A percentile compares a stretch with the other conserved stretches of the same genome.
Conservation (phyloP, 1,139 yeast species). For the Groenewaldozyma sp. region DNA sequence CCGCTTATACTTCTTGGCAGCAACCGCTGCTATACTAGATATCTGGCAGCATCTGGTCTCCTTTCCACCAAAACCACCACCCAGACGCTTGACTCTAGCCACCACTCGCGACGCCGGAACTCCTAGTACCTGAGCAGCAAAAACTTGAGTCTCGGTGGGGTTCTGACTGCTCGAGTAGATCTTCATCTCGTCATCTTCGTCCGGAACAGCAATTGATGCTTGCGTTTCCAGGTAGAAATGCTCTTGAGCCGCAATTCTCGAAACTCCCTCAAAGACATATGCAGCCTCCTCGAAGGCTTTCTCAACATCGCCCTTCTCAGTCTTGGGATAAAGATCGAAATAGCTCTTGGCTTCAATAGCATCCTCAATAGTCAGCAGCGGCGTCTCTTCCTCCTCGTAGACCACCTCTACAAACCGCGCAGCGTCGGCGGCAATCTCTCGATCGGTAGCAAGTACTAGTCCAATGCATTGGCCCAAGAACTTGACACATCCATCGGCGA, state of each 20-base stretch:
- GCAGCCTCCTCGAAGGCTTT: conserved; percentile 9
- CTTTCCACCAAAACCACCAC: conserved; percentile 62
- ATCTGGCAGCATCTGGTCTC: conserved; percentile 36
- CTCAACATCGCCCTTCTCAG: conserved; percentile 1
- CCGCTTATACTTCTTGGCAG: conserved; percentile 39
- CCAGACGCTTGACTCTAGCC: conserved; percentile 39
- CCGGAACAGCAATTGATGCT: conserved; percentile 35
- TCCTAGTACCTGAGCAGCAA: conserved; percentile 34
- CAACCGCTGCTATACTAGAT: conserved; percentile 44
- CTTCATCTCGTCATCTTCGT: conserved; percentile 38
- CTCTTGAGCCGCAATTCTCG: conserved; percentile 39
- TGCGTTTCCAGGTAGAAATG: conserved; percentile 41
- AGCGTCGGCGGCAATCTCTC: conserved; percentile 36
- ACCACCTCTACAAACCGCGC: conserved; percentile 36
- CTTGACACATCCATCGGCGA: conserved; percentile 35
- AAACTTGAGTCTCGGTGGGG: conserved; percentile 36
- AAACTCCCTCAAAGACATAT: conserved; percentile 31
- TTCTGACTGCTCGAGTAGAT: conserved; percentile 36
- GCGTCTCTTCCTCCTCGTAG: conserved; percentile 33
- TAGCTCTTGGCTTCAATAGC: conserved; percentile 33
- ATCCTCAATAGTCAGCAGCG: conserved; percentile 35
- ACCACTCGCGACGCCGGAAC: conserved; percentile 35
- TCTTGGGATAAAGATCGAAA: conserved; percentile 19
- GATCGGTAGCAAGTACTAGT: conserved; percentile 32
- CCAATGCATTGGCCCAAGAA: conserved; percentile 38